Evolutionary conservation across 1,284 basidiomycete genomes (phyloP).

Genomic region (Moniliophthora roreri): DNA sequence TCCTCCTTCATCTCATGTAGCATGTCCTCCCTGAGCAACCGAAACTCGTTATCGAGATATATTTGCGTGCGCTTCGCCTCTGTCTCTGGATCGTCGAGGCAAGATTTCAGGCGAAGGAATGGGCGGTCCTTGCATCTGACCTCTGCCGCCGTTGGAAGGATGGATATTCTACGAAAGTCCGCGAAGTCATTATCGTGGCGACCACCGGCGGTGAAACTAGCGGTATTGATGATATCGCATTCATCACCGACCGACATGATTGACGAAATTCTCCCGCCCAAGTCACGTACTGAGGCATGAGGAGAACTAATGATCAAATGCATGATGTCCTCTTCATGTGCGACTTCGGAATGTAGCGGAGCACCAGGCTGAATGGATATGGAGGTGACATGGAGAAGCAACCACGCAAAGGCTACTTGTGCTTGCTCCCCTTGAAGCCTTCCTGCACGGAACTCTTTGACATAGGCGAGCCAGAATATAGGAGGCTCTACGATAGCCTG

Average conservation of each 20-base stretch:
- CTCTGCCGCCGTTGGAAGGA: slow-evolving; percentile 62
- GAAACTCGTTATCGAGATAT: slow-evolving; percentile 65
- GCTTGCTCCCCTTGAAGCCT: slow-evolving; percentile 32
- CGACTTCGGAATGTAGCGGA: slow-evolving; percentile 31
- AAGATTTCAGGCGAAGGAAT: slow-evolving; percentile 43
- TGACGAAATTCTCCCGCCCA: slow-evolving; percentile 44
- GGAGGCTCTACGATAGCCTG: slow-evolving; percentile 48
- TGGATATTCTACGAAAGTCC: slow-evolving; percentile 55
- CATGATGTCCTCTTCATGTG: slow-evolving; percentile 37
- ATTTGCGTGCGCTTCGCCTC: slow-evolving; percentile 36
- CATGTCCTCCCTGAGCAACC: slow-evolving; percentile 67
- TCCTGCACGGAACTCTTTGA: slow-evolving; percentile 30
- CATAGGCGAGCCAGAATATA: slow-evolving; percentile 30
- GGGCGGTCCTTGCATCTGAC: slow-evolving; percentile 41
- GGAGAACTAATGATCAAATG: slow-evolving; percentile 34
- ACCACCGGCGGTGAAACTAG: slow-evolving; percentile 54
- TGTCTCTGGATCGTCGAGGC: slow-evolving; percentile 42
- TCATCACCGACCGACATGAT: slow-evolving; percentile 30
- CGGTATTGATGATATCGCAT: slow-evolving; percentile 21
- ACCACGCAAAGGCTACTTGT: slow-evolving; percentile 45
- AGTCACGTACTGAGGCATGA: slow-evolving; percentile 28
- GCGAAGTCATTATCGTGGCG: slow-evolving; percentile 66
- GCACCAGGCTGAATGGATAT: slow-evolving; percentile 35
- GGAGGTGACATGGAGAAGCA: slow-evolving; percentile 48
- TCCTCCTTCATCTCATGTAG: slow-evolving; percentile 63